Base-by-base conservation (phyloP, 139 green algal genomes). In the Volvox reticuliferus region DNA sequence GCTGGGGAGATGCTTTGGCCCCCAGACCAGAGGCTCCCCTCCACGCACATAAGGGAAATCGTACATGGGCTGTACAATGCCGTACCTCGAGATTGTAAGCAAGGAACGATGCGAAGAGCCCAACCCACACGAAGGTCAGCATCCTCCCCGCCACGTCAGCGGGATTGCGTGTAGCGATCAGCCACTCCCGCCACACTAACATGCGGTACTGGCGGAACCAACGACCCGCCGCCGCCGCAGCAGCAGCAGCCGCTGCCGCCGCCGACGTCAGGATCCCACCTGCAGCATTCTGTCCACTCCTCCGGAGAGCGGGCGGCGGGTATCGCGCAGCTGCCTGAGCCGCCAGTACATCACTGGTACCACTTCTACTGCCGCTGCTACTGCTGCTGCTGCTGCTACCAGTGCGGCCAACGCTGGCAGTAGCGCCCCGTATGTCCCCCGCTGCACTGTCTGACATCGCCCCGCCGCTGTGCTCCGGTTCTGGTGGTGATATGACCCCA, bases 111-210 rank as follows among this genome's bases (percentile, higher is more conserved):
- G 89, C 65, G 65, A 94, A 78, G 24, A 93, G 32, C 1, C 89
- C 93, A 20, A 97, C 93, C 94, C 95, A 97, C 35, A 94, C 89
- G 71, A 96, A 96, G 1, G 92, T 94, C 28, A 97, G 91, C 84
- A 95, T 95, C 36, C 95, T 91, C 2, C 91, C 93, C 1, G 94
- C 93, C 35, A 95, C 93, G 84, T 97, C 95, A 20, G 94, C 92
- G 19, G 95, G 95, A 92, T 97, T 97, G 71, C 95, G 92, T 28
- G 91, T 94, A 2, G 93, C 76, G 1, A 86, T 89, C 55, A 95
- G 65, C 37, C 69, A 82, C 82, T 94, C 93, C 19, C 92, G 92
- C 90, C 90, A 93, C 65, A 82, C 75, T 71, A 95, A 86, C 50
- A 83, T 82, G 0, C 68, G 35, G 77, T 88, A 92, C 76, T 91